A percentile compares a stretch with the other conserved stretches of the same genome.
phyloP scores from a whole-genome alignment of 208 protist species.

The Acanthamoeba lenticulata region DNA sequence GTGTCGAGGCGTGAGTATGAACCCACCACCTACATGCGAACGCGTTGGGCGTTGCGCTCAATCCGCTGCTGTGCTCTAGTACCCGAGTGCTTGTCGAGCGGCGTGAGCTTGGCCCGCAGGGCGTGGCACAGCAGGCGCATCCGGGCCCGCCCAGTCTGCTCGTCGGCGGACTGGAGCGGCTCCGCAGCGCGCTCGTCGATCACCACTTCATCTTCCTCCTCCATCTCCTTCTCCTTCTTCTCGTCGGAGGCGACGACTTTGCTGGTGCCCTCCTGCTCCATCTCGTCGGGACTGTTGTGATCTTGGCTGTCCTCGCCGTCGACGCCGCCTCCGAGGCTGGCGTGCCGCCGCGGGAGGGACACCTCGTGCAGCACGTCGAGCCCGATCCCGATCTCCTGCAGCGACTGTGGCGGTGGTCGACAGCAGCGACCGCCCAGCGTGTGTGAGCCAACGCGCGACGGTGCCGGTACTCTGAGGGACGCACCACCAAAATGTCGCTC shows the following conservation, averaged over 20 bases:
- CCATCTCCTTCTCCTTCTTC: not conserved
- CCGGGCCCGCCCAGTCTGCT: not conserved
- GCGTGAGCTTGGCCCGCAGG: not conserved
- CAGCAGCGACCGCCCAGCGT: too few relatives aligned
- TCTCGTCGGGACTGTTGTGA: not conserved
- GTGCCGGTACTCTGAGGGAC: not conserved
- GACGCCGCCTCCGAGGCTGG: not conserved
- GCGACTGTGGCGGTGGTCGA: not conserved
- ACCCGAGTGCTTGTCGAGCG: not conserved
- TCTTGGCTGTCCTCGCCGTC: not conserved
- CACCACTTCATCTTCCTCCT: not conserved
- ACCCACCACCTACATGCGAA: not conserved
- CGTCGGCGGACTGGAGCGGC: not conserved
- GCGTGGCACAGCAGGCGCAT: not conserved
- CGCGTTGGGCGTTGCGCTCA: not conserved
- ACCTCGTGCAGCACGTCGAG: not conserved
- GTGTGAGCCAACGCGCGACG: not conserved
- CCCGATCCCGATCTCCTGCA: slow-evolving; percentile 8
- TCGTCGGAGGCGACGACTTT: not conserved
- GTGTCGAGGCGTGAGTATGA: not conserved
- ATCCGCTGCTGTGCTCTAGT: too few relatives aligned
- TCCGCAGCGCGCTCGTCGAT: not conserved
- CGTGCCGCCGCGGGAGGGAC: not conserved
- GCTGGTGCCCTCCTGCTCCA: not conserved
- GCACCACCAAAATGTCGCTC: not conserved